Conservation (phyloP, 2,329 filamentous ascomycete species). For the Penicillium sp. region DNA sequence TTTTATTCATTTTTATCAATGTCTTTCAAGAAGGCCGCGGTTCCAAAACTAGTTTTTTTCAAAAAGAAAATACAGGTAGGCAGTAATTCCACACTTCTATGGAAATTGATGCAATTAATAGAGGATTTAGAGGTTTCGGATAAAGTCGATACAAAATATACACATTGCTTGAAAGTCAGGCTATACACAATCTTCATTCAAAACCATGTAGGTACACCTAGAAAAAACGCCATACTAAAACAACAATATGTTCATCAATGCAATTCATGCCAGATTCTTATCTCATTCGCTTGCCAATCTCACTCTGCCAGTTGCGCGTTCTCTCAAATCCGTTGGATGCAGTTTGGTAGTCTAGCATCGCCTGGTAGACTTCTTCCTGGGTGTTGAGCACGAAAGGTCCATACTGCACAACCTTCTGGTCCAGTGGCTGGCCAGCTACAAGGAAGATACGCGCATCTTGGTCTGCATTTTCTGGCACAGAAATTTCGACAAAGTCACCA, state of each 20-base stretch:
- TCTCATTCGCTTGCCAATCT: conserved; percentile 78
- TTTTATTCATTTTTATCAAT: too few relatives aligned
- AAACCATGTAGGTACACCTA: not conserved
- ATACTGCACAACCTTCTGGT: conserved; percentile 79
- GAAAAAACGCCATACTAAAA: not conserved
- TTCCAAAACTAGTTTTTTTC: too few relatives aligned
- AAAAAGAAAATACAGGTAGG: too few relatives aligned
- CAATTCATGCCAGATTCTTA: not conserved
- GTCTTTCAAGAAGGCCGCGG: too few relatives aligned
- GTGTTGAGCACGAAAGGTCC: conserved; percentile 78
- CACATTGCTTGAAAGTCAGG: too few relatives aligned
- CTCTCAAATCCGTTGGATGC: conserved; percentile 77
- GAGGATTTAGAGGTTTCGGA: too few relatives aligned
- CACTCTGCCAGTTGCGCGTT: conserved; percentile 74
- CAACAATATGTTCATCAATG: not conserved
- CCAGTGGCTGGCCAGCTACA: conserved; percentile 74
- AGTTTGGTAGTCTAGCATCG: conserved; percentile 71
- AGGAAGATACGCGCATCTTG: conserved; percentile 58
- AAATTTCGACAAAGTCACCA: conserved; percentile 72
- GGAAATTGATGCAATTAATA: too few relatives aligned
- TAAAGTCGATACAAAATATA: too few relatives aligned
- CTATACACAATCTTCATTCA: not conserved
- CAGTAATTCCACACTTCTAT: too few relatives aligned
- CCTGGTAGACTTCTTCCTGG: conserved; percentile 71
- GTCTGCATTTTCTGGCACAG: conserved; percentile 65